Evolutionary conservation across 495 filamentous ascomycete species (phyloP), one percentile per base, ranked within the genome.

Genomic region (Hyaloscypha variabilis): DNA sequence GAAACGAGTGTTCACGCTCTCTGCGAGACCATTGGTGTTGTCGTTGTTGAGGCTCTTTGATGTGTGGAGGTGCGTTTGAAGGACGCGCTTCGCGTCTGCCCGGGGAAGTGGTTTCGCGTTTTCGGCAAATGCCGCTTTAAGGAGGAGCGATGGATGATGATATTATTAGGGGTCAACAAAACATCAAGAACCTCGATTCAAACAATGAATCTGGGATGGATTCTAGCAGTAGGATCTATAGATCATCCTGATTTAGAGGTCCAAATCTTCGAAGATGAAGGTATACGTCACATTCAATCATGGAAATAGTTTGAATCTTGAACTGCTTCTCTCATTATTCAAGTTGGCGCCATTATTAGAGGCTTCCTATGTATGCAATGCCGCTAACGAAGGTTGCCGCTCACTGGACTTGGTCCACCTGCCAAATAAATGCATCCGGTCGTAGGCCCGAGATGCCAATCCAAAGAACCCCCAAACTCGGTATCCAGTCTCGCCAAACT

Each of bases 371-470:
- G 56, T 56, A 60, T 53, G 64, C 64, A 66, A 67, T 57, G 51
- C 59, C 58, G 64, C 64, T 67, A 50, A 65, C 63, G 63, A 60
- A 58, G 29, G 63, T 57, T 54, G 51, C 51, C 51, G 23, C 51
- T 54, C 51, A 29, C 23, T 54, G 51, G 26, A 54, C 51, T 29
- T 23, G 23, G 26, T 30, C 56, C 56, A 30, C 31, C 58, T 6
- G 23, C 58, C 39, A 46, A 46, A 46, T 46, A 46, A 46, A 46
- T 46, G 39, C 39, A 46, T 46, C 39, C 6, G 39, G 39, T 46
- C 39, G 39, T 46, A 46, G 39, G 13, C 39, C 39, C 4, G 39
- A 17, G 13, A 46, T 46, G 17, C 39, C 58, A 26, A 49, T 46
- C 34, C 21, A 49, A 36, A 58, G 21, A 8, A 10, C 19, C 24